These are phyloP conservation scores for Podaxis sp. DNA, from an alignment of 768 basidiomycete genomes.

Conservation along the genomic window DNA sequence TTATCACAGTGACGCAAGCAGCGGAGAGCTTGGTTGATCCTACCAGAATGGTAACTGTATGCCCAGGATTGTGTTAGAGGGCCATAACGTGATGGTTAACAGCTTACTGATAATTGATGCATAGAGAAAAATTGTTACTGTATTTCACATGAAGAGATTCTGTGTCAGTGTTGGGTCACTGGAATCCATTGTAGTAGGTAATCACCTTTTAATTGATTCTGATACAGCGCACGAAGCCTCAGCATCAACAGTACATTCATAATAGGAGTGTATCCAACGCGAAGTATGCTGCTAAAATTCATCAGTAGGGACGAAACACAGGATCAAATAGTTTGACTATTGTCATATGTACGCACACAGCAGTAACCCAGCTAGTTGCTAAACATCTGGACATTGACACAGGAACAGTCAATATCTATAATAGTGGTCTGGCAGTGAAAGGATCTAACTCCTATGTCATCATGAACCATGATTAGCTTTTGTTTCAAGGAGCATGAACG, in stretches of 20 bases:
- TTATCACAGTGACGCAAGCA: too few relatives aligned
- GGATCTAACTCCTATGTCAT: too few relatives aligned
- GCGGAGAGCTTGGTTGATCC: too few relatives aligned
- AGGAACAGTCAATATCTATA: too few relatives aligned
- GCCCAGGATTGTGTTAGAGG: too few relatives aligned
- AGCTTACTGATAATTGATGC: background rate
- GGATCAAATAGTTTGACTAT: background rate
- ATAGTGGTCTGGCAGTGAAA: too few relatives aligned
- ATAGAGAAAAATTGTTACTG: background rate
- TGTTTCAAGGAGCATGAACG: too few relatives aligned
- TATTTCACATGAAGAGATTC: background rate
- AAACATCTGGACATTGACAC: too few relatives aligned
- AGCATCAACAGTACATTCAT: background rate
- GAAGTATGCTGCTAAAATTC: background rate
- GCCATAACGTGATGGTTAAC: too few relatives aligned
- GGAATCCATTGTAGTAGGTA: background rate
- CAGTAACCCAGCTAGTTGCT: too few relatives aligned
- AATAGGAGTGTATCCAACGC: background rate
- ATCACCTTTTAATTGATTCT: background rate
- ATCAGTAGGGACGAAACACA: background rate
- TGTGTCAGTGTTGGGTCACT: background rate
- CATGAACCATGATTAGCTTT: too few relatives aligned
- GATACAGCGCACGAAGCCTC: background rate
- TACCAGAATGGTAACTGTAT: background rate
- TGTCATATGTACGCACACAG: too few relatives aligned